Evolutionary conservation across 306 rosid species (phyloP), one percentile per base, ranked within the genome.

Genomic region (Canavalia gladiata): DNA sequence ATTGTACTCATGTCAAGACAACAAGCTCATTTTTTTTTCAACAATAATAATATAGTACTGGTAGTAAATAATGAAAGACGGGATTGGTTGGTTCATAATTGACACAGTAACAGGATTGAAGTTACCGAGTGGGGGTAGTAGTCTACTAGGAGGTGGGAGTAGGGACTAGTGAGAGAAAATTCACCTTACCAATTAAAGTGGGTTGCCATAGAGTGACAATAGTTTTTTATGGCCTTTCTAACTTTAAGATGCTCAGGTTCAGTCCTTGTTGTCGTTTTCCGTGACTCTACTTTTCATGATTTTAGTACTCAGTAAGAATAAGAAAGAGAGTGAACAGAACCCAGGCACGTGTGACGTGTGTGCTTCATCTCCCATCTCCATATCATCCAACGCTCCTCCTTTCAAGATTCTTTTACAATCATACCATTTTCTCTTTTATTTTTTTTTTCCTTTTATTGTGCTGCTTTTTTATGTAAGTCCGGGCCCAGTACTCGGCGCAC

Each of bases 271-370:
- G 84, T 85, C 87, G 88, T 86, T 84, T 84, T 84, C 41, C 34
- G 70, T 68, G 86, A 84, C 88, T 68, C 84, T 29, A 68, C 84
- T 79, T 89, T 86, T 83, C 83, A 69, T 45, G 50, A 57, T 50
- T 71, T 69, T 78, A 37, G 77, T 12, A 71, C 81, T 49, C 6
- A 11, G 18, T 34, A 6, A 13, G 18, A 18, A 18, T 12, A 62
- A 30, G 75, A 68, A 70, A 68, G 76, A 68, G 50, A 65, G 69
- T 30, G 5, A 42, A 51, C 31, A 54, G 39, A 65, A 4, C 8
- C 11, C 4, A 12, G 54, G 46, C 86, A 83, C 88, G 92, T 87
- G 89, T 81, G 34, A 83, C 88, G 92, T 87, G 89, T 81, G 34
- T 2, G 60, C 4, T 25, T 69, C 56, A 1, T 13, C 64, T 2